phyloP scores from a whole-genome alignment of 2,329 filamentous ascomycete genomes.

The Fusarium sp. region DNA sequence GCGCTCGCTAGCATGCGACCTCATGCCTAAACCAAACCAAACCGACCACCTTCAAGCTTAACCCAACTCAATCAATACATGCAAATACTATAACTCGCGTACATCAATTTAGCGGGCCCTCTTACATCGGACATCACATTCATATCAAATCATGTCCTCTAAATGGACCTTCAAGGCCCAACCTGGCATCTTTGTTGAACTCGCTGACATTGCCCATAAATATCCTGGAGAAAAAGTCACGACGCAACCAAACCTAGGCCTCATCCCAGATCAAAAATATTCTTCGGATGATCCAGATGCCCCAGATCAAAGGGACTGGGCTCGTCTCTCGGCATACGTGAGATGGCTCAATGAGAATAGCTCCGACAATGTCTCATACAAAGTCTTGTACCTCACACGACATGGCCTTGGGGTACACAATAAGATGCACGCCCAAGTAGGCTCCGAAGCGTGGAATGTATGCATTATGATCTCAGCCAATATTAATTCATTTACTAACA shows the following conservation, averaged over 20 bases:
- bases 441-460: slow-evolving; percentile 65
- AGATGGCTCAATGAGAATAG: slow-evolving; percentile 55
- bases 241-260: slow-evolving; percentile 62
- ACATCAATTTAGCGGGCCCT: background rate
- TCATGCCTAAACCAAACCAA: background rate
- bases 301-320: slow-evolving; percentile 59
- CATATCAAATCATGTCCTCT: slow-evolving; percentile 18
- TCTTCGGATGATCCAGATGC: slow-evolving; percentile 49
- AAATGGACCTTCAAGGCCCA: slow-evolving; percentile 41
- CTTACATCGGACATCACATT: background rate
- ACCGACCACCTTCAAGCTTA: background rate
- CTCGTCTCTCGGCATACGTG: slow-evolving; percentile 59
- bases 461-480: background rate
- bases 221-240: slow-evolving; percentile 45
- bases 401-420: slow-evolving; percentile 65
- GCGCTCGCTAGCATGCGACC: background rate
- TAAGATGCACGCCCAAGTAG: slow-evolving; percentile 64
- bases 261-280: slow-evolving; percentile 60
- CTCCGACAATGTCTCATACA: slow-evolving; percentile 58
- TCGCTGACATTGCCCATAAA: slow-evolving; percentile 40
- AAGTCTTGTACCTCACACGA: slow-evolving; percentile 63
- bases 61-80: background rate
- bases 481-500: background rate
- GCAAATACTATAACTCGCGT: background rate
- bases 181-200: slow-evolving; percentile 57